These are phyloP conservation scores for Lyophyllum atratum DNA, from an alignment of 768 basidiomycete species.

Conservation along the genomic window DNA sequence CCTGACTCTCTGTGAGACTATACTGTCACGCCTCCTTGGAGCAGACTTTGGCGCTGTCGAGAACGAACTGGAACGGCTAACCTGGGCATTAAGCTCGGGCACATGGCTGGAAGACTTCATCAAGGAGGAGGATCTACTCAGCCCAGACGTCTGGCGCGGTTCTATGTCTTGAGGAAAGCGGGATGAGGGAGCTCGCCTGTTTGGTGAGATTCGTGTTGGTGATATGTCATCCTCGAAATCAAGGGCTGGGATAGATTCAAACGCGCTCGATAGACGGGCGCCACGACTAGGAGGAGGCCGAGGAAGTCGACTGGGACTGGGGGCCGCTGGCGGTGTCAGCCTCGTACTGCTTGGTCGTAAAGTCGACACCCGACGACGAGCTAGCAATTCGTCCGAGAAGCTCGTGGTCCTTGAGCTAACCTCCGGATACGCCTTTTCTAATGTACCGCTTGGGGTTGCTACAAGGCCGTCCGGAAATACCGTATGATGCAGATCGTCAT, in stretches of 20 bases:
- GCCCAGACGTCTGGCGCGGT: background rate
- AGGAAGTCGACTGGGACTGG: slow-evolving; percentile 4
- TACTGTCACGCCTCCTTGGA: slow-evolving; percentile 32
- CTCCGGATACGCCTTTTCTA: background rate
- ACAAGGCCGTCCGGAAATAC: slow-evolving; percentile 31
- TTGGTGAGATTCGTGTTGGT: background rate
- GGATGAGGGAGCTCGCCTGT: background rate
- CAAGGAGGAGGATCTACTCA: slow-evolving; percentile 10
- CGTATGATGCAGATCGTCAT: slow-evolving; percentile 32
- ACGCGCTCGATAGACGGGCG: slow-evolving; percentile 9
- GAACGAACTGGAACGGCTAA: slow-evolving; percentile 9
- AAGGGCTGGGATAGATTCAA: slow-evolving; percentile 3
- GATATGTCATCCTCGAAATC: slow-evolving; percentile 3
- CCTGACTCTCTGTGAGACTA: slow-evolving; percentile 36
- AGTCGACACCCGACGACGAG: background rate
- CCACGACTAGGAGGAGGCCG: slow-evolving; percentile 1
- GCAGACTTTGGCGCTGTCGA: slow-evolving; percentile 8
- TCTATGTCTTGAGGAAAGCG: slow-evolving; percentile 1
- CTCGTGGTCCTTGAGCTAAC: background rate
- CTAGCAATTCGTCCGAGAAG: slow-evolving; percentile 1
- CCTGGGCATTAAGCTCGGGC: background rate
- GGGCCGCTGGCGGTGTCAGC: slow-evolving; percentile 1
- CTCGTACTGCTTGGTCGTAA: slow-evolving; percentile 1
- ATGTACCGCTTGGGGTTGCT: slow-evolving; percentile 28
- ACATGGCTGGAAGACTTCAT: background rate